These are phyloP conservation scores for Eutrema heterophyllum DNA, from an alignment of 345 rosid genomes.

Conservation along the genomic window DNA sequence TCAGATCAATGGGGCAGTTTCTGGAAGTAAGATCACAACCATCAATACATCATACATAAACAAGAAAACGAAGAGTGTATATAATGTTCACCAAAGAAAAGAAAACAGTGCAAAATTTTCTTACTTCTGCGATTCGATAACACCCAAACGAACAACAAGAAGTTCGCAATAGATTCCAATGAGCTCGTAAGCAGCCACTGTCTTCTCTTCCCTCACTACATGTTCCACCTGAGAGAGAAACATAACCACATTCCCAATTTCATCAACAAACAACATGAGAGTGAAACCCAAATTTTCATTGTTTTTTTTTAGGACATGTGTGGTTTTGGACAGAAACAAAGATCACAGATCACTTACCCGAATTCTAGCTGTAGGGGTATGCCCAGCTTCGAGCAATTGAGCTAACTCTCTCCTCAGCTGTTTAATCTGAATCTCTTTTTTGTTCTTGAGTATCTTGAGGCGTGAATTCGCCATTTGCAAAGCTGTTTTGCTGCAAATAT, in stretches of 20 bases:
- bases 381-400: conserved; percentile 68
- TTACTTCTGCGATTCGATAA: conserved; percentile 85
- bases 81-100: not conserved
- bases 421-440: conserved; percentile 58
- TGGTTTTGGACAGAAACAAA: not conserved
- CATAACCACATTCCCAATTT: not conserved
- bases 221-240: conserved; percentile 64
- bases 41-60: conserved; percentile 7
- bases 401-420: conserved; percentile 79
- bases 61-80: not conserved
- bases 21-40: conserved; percentile 33
- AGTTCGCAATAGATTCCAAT: conserved; percentile 80
- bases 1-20: conserved; percentile 74
- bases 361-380: conserved; percentile 79
- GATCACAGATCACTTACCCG: conserved; percentile 35
- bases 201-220: conserved; percentile 92
- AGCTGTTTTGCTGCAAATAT: conserved; percentile 64
- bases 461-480: conserved; percentile 71
- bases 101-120: not conserved
- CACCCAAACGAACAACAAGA: conserved; percentile 64
- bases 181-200: conserved; percentile 74
- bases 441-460: conserved; percentile 68
- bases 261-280: not conserved
- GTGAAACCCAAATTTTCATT: not conserved
- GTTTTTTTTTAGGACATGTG: not conserved